Conservation (phyloP, 306 rosid species). For the Rosa chinensis region DNA sequence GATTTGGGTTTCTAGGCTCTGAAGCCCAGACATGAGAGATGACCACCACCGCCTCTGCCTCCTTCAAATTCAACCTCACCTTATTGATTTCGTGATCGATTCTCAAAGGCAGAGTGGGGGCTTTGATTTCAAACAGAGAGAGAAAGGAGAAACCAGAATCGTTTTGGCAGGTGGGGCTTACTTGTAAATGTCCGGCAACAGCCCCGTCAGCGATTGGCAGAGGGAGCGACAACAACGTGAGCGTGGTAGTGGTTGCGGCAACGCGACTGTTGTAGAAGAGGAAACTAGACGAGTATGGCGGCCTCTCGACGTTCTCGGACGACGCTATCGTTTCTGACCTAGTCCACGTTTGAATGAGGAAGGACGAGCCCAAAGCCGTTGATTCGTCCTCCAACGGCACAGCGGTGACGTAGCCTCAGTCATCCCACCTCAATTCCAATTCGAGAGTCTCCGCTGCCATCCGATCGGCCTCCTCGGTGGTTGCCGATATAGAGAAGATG, state of each 20-base stretch:
- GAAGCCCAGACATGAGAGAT: not conserved
- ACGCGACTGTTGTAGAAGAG: too few relatives aligned
- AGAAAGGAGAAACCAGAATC: not conserved
- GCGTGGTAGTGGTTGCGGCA: conserved; percentile 7
- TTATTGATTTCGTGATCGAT: not conserved
- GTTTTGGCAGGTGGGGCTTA: conserved; percentile 31
- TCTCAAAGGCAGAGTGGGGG: not conserved
- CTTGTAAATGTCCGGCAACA: conserved; percentile 65
- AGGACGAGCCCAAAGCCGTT: conserved; percentile 47
- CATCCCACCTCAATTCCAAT: conserved; percentile 23
- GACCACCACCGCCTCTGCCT: not conserved
- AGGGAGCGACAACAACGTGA: conserved; percentile 8
- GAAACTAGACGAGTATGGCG: conserved; percentile 62
- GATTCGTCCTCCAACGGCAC: conserved; percentile 28
- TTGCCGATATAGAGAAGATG: too few relatives aligned
- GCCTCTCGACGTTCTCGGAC: conserved; percentile 35
- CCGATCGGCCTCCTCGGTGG: conserved; percentile 12
- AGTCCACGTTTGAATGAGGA: conserved; percentile 69
- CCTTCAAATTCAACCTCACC: not conserved
- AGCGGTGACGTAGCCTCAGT: not conserved
- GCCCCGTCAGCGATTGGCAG: conserved; percentile 45
- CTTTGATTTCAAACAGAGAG: not conserved
- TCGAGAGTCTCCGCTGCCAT: conserved; percentile 33
- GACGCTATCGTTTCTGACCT: conserved; percentile 43
- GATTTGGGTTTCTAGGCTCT: too few relatives aligned